A percentile compares a stretch with the other conserved stretches of the same genome.
These are phyloP conservation scores for Austroboletus novae-zelandiae DNA, from an alignment of 1,284 basidiomycete genomes.

Conservation along the genomic window DNA sequence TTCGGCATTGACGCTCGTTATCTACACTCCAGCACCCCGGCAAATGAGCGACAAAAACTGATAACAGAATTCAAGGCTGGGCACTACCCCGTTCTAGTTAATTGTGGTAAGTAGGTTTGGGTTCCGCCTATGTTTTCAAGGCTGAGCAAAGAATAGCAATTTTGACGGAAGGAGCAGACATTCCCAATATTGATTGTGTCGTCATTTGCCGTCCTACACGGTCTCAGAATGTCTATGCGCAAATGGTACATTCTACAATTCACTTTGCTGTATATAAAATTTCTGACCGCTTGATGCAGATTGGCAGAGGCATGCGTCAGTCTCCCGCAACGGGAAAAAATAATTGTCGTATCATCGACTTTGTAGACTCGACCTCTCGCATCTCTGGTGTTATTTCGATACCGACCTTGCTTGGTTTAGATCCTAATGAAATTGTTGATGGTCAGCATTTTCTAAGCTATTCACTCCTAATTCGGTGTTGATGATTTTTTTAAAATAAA, in stretches of 20 bases:
- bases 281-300: constrained; percentile 45
- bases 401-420: constrained; percentile 86
- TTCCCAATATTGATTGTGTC: constrained; percentile 91
- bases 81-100: constrained; percentile 84
- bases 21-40: constrained; percentile 72
- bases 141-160: constrained; percentile 53
- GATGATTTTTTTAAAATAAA: constrained; percentile 24
- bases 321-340: constrained; percentile 80
- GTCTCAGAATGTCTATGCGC: constrained; percentile 86
- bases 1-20: constrained; percentile 88
- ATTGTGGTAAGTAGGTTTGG: constrained; percentile 66
- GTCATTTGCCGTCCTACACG: constrained; percentile 85
- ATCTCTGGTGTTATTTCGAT: constrained; percentile 74
- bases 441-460: constrained; percentile 39
- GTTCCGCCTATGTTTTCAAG: too few relatives aligned
- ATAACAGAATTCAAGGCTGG: constrained; percentile 71
- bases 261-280: background rate
- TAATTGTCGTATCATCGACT: constrained; percentile 90
- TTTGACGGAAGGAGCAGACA: constrained; percentile 89
- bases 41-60: constrained; percentile 61
- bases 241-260: constrained; percentile 69
- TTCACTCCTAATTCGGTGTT: constrained; percentile 4
- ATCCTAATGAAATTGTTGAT: constrained; percentile 68
- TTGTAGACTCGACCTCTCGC: constrained; percentile 79
- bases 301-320: constrained; percentile 89